A percentile compares a stretch with the other conserved stretches of the same genome.
Evolutionary conservation across 2,329 filamentous ascomycete genomes (phyloP).

Genomic region (Ascochyta pisi): DNA sequence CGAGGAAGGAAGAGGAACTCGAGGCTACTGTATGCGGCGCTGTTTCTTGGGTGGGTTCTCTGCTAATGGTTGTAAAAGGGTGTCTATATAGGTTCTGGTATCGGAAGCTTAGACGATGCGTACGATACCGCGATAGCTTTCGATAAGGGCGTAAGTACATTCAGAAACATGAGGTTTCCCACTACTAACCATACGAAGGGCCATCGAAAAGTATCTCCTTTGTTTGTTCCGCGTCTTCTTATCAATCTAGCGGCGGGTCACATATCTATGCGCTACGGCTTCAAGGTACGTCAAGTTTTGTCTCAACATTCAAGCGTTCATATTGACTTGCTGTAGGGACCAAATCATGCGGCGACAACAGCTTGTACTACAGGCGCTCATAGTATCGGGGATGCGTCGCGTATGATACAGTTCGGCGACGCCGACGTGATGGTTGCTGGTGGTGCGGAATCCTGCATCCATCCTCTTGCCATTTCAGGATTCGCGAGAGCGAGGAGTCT

Average conservation of each 20-base stretch:
- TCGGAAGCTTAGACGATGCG: conserved; percentile 90
- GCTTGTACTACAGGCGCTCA: conserved; percentile 97
- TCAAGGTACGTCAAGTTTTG: conserved; percentile 58
- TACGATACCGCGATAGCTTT: conserved; percentile 83
- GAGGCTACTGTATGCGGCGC: conserved; percentile 68
- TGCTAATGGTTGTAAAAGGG: conserved; percentile 58
- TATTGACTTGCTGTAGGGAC: conserved; percentile 62
- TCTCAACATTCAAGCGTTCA: neutral
- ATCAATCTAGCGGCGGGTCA: conserved; percentile 96
- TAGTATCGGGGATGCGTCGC: conserved; percentile 90
- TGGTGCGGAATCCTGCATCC: conserved; percentile 92
- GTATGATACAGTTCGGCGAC: conserved; percentile 89
- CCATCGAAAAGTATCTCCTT: conserved; percentile 88
- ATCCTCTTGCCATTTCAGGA: conserved; percentile 89
- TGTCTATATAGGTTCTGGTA: conserved; percentile 92
- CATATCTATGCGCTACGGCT: conserved; percentile 89
- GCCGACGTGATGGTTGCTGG: conserved; percentile 97
- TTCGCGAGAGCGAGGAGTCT: conserved; percentile 89
- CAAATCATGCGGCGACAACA: conserved; percentile 91
- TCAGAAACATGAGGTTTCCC: too few species aligned
- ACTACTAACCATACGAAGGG: conserved; percentile 62
- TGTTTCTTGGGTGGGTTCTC: neutral
- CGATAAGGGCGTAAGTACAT: conserved; percentile 68
- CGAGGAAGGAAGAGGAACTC: conserved; percentile 64
- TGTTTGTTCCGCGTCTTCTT: conserved; percentile 90